Evolutionary conservation across 2,329 filamentous ascomycete genomes (phyloP).

Genomic region (Dryadomyces quercus-mongolicae): DNA sequence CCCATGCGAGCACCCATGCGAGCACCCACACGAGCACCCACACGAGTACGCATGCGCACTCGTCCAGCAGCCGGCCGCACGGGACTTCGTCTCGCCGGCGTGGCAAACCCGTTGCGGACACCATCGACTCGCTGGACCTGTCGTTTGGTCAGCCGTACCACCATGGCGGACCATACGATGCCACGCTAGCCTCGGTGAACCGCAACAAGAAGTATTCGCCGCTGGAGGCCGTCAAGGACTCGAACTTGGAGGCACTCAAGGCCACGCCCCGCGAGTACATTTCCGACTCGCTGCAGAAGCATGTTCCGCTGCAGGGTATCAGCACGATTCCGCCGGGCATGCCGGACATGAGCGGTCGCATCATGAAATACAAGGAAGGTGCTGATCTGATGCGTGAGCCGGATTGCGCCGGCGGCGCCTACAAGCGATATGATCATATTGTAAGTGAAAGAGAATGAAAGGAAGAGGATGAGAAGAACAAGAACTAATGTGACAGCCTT

Average conservation of each 20-base stretch:
- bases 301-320: conserved; percentile 71
- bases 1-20: no score
- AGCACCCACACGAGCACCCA: background rate
- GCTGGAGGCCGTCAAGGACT: conserved; percentile 60
- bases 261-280: conserved; percentile 75
- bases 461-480: no score
- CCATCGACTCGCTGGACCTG: conserved; percentile 68
- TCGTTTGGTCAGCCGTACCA: conserved; percentile 59
- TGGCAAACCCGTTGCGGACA: conserved; percentile 57
- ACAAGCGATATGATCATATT: conserved; percentile 61
- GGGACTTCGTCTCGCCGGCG: conserved; percentile 45
- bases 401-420: conserved; percentile 57
- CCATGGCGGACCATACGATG: conserved; percentile 85
- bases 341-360: conserved; percentile 53
- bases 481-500: conserved; percentile 33
- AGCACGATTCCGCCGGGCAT: conserved; percentile 65
- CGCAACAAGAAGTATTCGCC: conserved; percentile 50
- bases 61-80: conserved; percentile 36
- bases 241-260: conserved; percentile 63
- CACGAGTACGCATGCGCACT: conserved; percentile 37
- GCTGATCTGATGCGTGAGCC: conserved; percentile 69
- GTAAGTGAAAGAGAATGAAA: conserved; percentile 34
- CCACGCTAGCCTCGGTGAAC: conserved; percentile 65
- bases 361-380: conserved; percentile 75
- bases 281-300: conserved; percentile 56